phyloP scores from a whole-genome alignment of 129 eudicot genomes.

The Solidago caesia region DNA sequence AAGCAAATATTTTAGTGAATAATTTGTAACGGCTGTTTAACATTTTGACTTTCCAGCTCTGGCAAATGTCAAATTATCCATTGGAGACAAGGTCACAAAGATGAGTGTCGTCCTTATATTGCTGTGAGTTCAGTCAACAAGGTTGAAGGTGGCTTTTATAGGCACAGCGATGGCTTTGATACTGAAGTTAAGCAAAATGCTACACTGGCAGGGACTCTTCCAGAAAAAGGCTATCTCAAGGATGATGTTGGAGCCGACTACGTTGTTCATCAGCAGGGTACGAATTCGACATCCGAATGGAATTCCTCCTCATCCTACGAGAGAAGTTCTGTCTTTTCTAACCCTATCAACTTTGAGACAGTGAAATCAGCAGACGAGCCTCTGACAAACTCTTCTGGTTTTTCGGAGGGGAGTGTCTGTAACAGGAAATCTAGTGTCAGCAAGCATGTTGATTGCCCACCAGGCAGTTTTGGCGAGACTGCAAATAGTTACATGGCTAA shows the following conservation, averaged over 20 bases:
- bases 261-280: constrained; percentile 20
- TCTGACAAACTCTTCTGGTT: constrained; percentile 43
- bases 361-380: constrained; percentile 30
- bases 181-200: constrained; percentile 32
- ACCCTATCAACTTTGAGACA: constrained; percentile 30
- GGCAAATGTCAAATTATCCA: constrained; percentile 90
- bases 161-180: constrained; percentile 31
- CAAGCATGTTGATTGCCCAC: constrained; percentile 30
- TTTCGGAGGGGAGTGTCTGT: constrained; percentile 46
- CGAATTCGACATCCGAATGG: constrained; percentile 10
- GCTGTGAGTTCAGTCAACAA: constrained; percentile 22
- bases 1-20: neutral
- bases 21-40: constrained; percentile 2
- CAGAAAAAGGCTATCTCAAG: constrained; percentile 21
- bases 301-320: constrained; percentile 14
- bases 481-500: constrained; percentile 16
- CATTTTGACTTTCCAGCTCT: constrained; percentile 51
- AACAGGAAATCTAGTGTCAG: constrained; percentile 28
- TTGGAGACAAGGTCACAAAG: constrained; percentile 96
- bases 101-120: constrained; percentile 63
- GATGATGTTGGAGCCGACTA: constrained; percentile 29
- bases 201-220: constrained; percentile 20
- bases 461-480: constrained; percentile 27
- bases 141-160: constrained; percentile 25
- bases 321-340: constrained; percentile 23